phyloP scores from a whole-genome alignment of 768 basidiomycete species.

The Naganishia kalamii region DNA sequence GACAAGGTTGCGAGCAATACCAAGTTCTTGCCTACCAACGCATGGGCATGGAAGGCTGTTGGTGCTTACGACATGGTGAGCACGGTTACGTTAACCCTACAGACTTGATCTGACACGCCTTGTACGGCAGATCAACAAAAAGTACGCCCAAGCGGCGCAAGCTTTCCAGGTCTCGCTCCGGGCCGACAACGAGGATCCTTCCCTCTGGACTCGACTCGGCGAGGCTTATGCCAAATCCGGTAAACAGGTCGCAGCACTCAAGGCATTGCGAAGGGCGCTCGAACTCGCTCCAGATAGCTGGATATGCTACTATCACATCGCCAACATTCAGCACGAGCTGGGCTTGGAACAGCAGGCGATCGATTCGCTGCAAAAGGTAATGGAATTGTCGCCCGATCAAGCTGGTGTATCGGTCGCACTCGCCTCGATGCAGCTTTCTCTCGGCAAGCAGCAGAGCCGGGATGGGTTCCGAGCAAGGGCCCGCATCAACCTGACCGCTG shows the following conservation, averaged over 20 bases:
- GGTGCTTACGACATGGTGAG: conserved; percentile 25
- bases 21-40: conserved; percentile 58
- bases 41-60: conserved; percentile 90
- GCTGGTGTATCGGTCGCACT: conserved; percentile 66
- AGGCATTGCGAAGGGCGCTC: conserved; percentile 69
- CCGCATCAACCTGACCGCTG: conserved; percentile 49
- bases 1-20: conserved; percentile 53
- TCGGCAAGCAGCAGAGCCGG: conserved; percentile 60
- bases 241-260: conserved; percentile 78
- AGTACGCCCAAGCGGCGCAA: conserved; percentile 69
- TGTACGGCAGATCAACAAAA: conserved; percentile 39
- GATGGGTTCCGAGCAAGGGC: conserved; percentile 71
- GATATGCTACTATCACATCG: conserved; percentile 75
- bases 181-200: conserved; percentile 65
- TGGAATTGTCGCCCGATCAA: conserved; percentile 58
- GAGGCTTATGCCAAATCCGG: conserved; percentile 86
- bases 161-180: conserved; percentile 80
- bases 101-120: background rate
- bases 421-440: conserved; percentile 64
- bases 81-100: background rate
- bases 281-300: conserved; percentile 72
- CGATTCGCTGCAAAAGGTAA: conserved; percentile 56
- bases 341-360: conserved; percentile 73
- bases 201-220: conserved; percentile 84
- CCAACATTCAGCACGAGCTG: conserved; percentile 71